These are phyloP conservation scores for Phellinidium pouzarii DNA, from an alignment of 1,284 basidiomycete genomes.

Conservation along the genomic window DNA sequence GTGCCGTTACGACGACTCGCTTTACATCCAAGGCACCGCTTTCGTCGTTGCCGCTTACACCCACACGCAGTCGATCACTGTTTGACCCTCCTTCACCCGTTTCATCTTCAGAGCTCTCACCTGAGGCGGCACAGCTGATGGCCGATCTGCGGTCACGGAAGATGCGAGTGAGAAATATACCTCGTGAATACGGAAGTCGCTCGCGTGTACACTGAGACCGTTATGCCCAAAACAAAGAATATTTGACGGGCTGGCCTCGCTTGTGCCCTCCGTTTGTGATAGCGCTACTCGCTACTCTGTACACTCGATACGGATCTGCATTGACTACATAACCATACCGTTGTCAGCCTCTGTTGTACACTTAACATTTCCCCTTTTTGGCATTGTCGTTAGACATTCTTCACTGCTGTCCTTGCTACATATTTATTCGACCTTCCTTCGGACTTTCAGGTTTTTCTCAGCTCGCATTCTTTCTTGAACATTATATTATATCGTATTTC, in stretches of 20 bases:
- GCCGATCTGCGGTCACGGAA: conserved; percentile 50
- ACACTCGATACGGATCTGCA: no score
- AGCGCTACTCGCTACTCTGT: not conserved
- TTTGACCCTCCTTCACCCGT: conserved; percentile 46
- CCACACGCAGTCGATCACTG: conserved; percentile 25
- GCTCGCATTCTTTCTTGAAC: not conserved
- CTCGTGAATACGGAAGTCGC: not conserved
- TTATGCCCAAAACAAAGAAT: not conserved
- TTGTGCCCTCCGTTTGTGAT: not conserved
- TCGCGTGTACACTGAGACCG: not conserved
- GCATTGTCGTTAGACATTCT: not conserved
- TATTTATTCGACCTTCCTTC: not conserved
- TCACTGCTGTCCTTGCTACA: not conserved
- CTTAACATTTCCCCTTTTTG: not conserved
- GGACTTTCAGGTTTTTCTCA: no score
- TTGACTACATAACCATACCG: not conserved
- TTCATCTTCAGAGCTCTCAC: conserved; percentile 67
- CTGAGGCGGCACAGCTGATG: conserved; percentile 61
- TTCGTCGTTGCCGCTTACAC: conserved; percentile 23
- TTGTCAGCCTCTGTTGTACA: not conserved
- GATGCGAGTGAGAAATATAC: conserved; percentile 34
- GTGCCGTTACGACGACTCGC: conserved; percentile 20
- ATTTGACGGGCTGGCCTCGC: not conserved
- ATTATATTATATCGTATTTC: no score
- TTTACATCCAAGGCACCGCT: not conserved